Evolutionary conservation across 169 alveolate species (phyloP).

Genomic region (Plasmodium fragile): DNA sequence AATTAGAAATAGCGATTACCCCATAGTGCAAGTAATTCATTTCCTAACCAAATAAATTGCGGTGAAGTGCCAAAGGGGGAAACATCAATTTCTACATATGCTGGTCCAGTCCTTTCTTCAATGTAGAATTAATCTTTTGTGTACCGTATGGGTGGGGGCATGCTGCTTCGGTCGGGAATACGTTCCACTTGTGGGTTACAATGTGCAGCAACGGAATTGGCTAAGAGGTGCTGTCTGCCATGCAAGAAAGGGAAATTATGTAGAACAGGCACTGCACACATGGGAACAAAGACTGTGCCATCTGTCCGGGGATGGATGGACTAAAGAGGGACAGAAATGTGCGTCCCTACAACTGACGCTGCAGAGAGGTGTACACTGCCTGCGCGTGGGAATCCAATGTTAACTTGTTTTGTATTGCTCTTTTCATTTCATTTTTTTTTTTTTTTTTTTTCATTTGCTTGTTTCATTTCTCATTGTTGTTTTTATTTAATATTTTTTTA

Average conservation of each 20-base stretch:
- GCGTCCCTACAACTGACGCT: not conserved
- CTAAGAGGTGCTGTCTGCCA: not conserved
- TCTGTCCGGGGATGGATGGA: not conserved
- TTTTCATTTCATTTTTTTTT: not conserved
- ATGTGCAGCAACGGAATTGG: not conserved
- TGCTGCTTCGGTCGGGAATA: not conserved
- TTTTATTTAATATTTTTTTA: not conserved
- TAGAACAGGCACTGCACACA: not conserved
- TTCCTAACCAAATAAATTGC: not conserved
- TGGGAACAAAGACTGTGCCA: not conserved
- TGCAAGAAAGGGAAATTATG: not conserved
- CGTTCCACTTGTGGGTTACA: not conserved
- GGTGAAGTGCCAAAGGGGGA: not conserved
- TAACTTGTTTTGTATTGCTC: not conserved
- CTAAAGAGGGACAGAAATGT: not conserved
- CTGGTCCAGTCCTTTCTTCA: not conserved
- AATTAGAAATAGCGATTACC: not conserved
- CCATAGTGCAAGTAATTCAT: not conserved
- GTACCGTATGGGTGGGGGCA: not conserved
- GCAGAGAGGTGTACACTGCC: not conserved
- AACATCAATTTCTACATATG: not conserved
- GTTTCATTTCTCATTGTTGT: not conserved
- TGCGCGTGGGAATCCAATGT: not conserved
- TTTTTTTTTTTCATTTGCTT: not conserved
- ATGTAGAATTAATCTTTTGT: not conserved